Conservation (phyloP, 2,329 filamentous ascomycete genomes). For the Hirsutella rhossiliensis region DNA sequence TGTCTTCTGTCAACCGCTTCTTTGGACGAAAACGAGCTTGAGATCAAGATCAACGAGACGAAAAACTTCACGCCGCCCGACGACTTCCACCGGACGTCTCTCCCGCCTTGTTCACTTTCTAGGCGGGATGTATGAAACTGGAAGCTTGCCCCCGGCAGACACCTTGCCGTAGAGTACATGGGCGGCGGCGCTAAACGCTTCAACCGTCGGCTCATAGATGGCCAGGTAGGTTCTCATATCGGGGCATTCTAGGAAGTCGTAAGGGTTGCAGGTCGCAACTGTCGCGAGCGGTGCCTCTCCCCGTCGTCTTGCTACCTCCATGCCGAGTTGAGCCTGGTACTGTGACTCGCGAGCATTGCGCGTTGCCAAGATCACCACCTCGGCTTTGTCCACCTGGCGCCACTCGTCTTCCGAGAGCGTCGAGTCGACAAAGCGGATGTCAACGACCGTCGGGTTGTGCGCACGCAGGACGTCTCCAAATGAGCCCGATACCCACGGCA, state of each 20-base stretch:
- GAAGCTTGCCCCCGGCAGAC: not conserved
- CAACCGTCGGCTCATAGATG: conserved; percentile 14
- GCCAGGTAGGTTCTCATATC: conserved; percentile 10
- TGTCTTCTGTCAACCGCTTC: too few relatives aligned
- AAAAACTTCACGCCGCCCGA: too few relatives aligned
- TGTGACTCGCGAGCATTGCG: conserved; percentile 12
- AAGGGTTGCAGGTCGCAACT: conserved; percentile 13
- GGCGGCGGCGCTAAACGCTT: conserved; percentile 10
- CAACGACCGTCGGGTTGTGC: conserved; percentile 5
- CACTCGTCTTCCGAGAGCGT: conserved; percentile 8
- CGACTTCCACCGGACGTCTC: too few relatives aligned
- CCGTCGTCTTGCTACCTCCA: conserved; percentile 9
- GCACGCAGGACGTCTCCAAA: conserved; percentile 9
- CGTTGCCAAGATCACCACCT: conserved; percentile 12
- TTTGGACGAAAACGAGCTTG: too few relatives aligned
- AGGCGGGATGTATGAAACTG: not conserved
- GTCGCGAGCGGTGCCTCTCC: conserved; percentile 4
- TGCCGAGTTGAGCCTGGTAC: conserved; percentile 10
- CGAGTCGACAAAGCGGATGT: conserved; percentile 10
- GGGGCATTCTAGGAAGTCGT: conserved; percentile 12
- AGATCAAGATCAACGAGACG: too few relatives aligned
- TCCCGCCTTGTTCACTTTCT: too few relatives aligned
- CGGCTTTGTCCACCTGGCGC: conserved; percentile 8
- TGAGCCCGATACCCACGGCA: conserved; percentile 12
- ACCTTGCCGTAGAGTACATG: conserved; percentile 9